Evolutionary conservation across 148 eudicot species (phyloP).

Genomic region (Rheum nobile): DNA sequence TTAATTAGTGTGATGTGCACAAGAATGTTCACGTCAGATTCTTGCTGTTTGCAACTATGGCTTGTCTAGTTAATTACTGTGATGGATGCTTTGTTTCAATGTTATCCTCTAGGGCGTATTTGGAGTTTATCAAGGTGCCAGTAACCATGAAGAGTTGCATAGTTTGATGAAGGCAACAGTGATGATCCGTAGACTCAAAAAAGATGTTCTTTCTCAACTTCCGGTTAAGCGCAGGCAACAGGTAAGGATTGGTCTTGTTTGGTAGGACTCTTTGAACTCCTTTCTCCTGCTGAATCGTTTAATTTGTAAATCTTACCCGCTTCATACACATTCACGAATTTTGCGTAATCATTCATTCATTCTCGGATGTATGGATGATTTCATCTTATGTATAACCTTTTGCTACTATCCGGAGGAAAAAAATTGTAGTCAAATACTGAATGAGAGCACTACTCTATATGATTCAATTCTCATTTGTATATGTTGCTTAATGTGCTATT

Average conservation of each 20-base stretch:
- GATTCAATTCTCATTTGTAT: not conserved
- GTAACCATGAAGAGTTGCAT: slow-evolving; percentile 95
- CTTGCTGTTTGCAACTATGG: not conserved
- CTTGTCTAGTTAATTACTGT: slow-evolving; percentile 4
- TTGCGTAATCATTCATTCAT: not conserved
- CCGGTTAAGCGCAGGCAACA: slow-evolving; percentile 96
- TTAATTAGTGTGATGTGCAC: not conserved
- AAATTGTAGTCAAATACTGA: not conserved
- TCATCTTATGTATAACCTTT: not conserved
- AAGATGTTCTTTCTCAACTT: slow-evolving; percentile 85
- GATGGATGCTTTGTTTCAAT: not conserved
- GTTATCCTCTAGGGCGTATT: slow-evolving; percentile 51
- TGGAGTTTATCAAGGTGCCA: slow-evolving; percentile 94
- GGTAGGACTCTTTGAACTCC: not conserved
- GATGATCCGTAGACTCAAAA: slow-evolving; percentile 97
- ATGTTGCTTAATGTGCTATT: not conserved
- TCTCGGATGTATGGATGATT: not conserved
- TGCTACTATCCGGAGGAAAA: not conserved
- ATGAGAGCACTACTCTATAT: not conserved
- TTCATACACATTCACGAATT: not conserved
- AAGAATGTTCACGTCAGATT: not conserved
- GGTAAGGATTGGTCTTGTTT: slow-evolving; percentile 25
- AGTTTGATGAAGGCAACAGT: slow-evolving; percentile 86
- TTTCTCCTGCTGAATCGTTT: not conserved
- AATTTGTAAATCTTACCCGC: not conserved